These are phyloP conservation scores for Gleditsia sinensis DNA, from an alignment of 306 rosid genomes.

Conservation along the genomic window DNA sequence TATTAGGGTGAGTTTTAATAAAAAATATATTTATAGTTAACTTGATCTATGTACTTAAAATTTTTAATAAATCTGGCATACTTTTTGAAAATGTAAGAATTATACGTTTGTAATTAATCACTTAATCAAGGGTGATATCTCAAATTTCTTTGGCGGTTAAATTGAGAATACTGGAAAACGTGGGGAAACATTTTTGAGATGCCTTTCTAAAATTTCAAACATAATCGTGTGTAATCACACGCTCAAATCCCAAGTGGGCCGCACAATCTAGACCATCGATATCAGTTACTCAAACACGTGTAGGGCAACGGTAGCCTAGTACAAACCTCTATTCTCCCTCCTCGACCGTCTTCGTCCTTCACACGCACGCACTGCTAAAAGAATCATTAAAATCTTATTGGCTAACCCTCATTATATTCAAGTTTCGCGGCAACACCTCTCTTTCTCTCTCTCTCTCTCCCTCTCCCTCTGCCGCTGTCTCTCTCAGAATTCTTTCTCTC, in stretches of 20 bases:
- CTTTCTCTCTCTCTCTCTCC: slow-evolving; percentile 2
- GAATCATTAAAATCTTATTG: slow-evolving; percentile 20
- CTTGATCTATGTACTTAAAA: too few species aligned
- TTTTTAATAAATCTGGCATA: too few species aligned
- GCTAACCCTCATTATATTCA: slow-evolving; percentile 39
- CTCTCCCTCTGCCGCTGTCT: slow-evolving; percentile 19
- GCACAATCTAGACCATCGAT: neutral
- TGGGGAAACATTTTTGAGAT: neutral
- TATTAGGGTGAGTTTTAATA: too few species aligned
- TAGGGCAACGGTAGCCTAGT: slow-evolving; percentile 1
- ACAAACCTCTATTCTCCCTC: slow-evolving; percentile 43
- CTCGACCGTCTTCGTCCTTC: slow-evolving; percentile 42
- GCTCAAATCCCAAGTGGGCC: neutral
- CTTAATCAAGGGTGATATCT: neutral
- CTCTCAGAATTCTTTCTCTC: slow-evolving; percentile 13
- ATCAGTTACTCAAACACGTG: slow-evolving; percentile 1
- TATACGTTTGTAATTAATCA: neutral
- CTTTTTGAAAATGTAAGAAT: neutral
- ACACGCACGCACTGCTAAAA: slow-evolving; percentile 27
- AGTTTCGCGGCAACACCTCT: slow-evolving; percentile 74
- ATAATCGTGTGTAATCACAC: slow-evolving; percentile 37
- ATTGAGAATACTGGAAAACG: neutral
- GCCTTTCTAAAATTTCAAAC: slow-evolving; percentile 46
- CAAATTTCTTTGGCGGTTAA: slow-evolving; percentile 1
- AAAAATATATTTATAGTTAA: too few species aligned